phyloP scores from a whole-genome alignment of 306 rosid species.

The Medicago truncatula region DNA sequence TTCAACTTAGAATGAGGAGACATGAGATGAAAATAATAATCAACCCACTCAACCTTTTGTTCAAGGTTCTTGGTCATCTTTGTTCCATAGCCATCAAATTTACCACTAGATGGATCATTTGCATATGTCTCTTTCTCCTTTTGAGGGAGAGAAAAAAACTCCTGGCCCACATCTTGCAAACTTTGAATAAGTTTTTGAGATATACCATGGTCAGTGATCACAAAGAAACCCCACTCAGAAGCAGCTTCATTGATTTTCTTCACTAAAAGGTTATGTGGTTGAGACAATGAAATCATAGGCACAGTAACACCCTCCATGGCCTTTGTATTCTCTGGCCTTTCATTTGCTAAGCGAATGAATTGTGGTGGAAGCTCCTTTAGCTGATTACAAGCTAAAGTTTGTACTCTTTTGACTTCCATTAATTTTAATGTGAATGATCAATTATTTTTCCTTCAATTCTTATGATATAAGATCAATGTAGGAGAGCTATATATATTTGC shows the following conservation, averaged over 20 bases:
- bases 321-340: constrained; percentile 48
- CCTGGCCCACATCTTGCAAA: constrained; percentile 57
- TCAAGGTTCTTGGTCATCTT: constrained; percentile 65
- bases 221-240: constrained; percentile 61
- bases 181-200: constrained; percentile 47
- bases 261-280: constrained; percentile 32
- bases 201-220: constrained; percentile 61
- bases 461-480: neutral
- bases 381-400: constrained; percentile 25
- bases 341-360: constrained; percentile 42
- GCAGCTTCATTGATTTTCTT: constrained; percentile 44
- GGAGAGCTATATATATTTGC: neutral
- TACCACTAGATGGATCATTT: constrained; percentile 61
- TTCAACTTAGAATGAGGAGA: constrained; percentile 61
- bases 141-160: constrained; percentile 59
- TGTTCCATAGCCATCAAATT: constrained; percentile 70
- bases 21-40: constrained; percentile 65
- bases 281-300: constrained; percentile 46
- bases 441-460: neutral
- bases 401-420: constrained; percentile 47
- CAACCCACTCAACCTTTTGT: constrained; percentile 71
- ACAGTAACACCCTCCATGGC: constrained; percentile 43
- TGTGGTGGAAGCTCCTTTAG: constrained; percentile 43
- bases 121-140: constrained; percentile 63
- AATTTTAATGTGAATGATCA: neutral